Conservation (phyloP, 371 early-diverging fungal species). For the Mortierella sp. region DNA sequence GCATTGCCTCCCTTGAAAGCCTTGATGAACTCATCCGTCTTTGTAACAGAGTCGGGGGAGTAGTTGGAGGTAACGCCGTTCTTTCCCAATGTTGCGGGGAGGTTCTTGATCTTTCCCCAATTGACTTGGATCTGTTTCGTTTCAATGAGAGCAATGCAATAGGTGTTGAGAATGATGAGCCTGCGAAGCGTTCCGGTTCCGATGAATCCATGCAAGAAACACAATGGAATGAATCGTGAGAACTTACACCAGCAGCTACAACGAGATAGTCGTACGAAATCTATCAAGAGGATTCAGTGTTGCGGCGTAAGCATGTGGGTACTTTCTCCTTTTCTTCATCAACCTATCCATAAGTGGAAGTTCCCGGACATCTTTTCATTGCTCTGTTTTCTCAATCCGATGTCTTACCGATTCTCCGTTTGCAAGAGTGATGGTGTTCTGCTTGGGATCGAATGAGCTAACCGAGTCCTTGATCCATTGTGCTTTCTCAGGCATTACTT, state of each 20-base stretch:
- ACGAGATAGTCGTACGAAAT: slow-evolving; percentile 87
- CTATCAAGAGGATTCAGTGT: slow-evolving; percentile 12
- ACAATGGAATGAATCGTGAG: background rate
- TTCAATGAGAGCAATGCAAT: background rate
- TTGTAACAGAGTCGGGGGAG: slow-evolving; percentile 76
- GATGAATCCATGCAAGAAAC: background rate
- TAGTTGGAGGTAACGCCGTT: slow-evolving; percentile 89
- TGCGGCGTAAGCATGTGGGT: background rate
- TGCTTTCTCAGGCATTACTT: slow-evolving; percentile 76
- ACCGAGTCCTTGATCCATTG: slow-evolving; percentile 84
- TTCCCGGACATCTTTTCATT: background rate
- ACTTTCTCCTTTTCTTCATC: background rate
- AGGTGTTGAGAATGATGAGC: background rate
- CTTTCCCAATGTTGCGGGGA: slow-evolving; percentile 80
- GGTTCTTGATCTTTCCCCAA: slow-evolving; percentile 83
- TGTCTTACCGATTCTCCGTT: slow-evolving; percentile 69
- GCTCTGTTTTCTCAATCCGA: background rate
- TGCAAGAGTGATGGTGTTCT: slow-evolving; percentile 72
- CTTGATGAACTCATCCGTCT: slow-evolving; percentile 79
- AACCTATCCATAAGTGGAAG: slow-evolving; percentile 3
- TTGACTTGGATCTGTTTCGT: slow-evolving; percentile 69
- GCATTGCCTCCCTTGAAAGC: slow-evolving; percentile 86
- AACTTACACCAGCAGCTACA: slow-evolving; percentile 81
- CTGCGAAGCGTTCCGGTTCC: background rate
- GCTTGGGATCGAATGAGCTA: slow-evolving; percentile 72